Percentiles rank a stretch among this genome's conserved stretches.
phyloP scores from a whole-genome alignment of 129 eudicot genomes.

The Mikania micrantha region DNA sequence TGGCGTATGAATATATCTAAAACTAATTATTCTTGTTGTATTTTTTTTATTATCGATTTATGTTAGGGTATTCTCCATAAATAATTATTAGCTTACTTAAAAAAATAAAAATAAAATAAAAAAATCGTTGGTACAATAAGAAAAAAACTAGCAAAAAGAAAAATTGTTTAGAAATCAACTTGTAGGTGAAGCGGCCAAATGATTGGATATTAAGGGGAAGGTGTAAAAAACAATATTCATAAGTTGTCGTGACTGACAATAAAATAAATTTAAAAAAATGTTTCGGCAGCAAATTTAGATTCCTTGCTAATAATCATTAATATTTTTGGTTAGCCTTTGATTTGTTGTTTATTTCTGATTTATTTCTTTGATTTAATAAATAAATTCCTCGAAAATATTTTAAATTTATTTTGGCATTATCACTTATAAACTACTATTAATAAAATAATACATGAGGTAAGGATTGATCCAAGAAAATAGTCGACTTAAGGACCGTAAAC shows the following conservation, averaged over 20 bases:
- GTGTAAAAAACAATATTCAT: too few relatives aligned
- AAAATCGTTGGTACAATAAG: too few relatives aligned
- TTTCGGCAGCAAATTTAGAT: constrained; percentile 28
- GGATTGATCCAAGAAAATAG: not conserved
- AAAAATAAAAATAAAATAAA: too few relatives aligned
- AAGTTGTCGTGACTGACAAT: constrained; percentile 3
- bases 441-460: not conserved
- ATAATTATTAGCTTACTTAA: too few relatives aligned
- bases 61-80: too few relatives aligned
- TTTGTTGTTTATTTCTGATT: constrained; percentile 16
- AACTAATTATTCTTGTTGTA: not conserved
- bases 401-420: constrained; percentile 17
- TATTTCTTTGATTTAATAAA: not conserved
- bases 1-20: not conserved
- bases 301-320: constrained; percentile 17
- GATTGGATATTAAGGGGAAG: too few relatives aligned
- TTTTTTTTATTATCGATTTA: not conserved
- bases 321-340: constrained; percentile 17
- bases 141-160: too few relatives aligned
- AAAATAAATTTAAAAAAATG: not conserved
- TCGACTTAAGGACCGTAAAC: constrained; percentile 14
- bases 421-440: not conserved
- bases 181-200: too few relatives aligned
- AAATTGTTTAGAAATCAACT: too few relatives aligned
- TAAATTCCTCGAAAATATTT: not conserved